Base-by-base conservation (phyloP, 768 basidiomycete genomes). In the Kwoniella newhampshirensis region DNA sequence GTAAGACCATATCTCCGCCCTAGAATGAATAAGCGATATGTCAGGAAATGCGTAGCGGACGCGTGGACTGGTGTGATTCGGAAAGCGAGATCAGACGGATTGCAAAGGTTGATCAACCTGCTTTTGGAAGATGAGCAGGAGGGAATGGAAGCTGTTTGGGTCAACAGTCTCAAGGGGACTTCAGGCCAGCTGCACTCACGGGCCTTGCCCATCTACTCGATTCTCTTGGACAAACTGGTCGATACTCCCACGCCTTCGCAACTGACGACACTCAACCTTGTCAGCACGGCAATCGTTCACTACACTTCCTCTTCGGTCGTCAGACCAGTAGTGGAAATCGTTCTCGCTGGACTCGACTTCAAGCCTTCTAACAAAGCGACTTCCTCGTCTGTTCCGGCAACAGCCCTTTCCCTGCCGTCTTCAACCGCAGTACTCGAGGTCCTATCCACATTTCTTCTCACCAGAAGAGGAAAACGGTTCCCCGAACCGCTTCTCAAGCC, bases 51-150 rank as follows among this genome's bases (percentile, higher is more conserved):
- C 49, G 81, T 88, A 9, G 87, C 89, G 0, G 91, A 96, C 68
- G 89, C 90, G 3, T 96, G 90, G 93, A 89, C 86, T 0, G 84
- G 83, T 0, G 81, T 87, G 0, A 67, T 94, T 40, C 80, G 92
- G 46, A 81, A 88, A 63, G 77, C 92, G 50, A 88, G 89, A 73
- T 76, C 78, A 1, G 79, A 81, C 12, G 79, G 81, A 7, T 79
- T 87, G 27, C 83, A 82, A 51, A 79, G 80, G 44, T 82, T 85
- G 0, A 80, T 89, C 4, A 63, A 68, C 2, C 56, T 88, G 13
- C 78, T 93, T 60, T 57, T 78, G 15, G 61, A 63, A 9, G 63
- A 62, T 61, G 82, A 85, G 6, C 36, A 45, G 13, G 82, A 81
- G 44, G 86, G 89, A 3, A 88, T 89, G 86, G 83, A 83, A 53